Base-by-base conservation (phyloP, 352 stramenopile species). In the Phytopythium mirpurense region DNA sequence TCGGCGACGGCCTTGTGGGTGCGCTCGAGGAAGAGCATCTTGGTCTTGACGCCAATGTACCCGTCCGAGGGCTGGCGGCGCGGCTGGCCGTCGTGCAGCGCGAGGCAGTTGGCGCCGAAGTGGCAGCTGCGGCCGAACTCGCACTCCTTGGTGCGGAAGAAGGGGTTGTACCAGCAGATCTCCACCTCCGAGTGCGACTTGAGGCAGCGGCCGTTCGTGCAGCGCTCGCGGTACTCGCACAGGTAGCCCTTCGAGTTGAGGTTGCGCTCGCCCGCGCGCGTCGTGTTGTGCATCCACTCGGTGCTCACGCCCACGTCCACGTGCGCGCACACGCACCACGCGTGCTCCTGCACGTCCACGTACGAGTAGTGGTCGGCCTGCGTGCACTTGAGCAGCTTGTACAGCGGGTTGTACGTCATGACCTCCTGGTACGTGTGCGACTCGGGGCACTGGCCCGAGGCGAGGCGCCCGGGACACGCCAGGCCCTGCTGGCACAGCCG, bases 141-240 rank as follows among this genome's bases (percentile, higher is more conserved):
- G 45, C 68, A 77, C 35, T 65, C 59, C 31, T 77, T 73, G 26
- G 68, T 71, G 56, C 71, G 70, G 55, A 73, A 77, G 11, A 55
- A 77, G 32, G 68, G 68, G 36, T 73, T 77, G 64, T 77, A 77
- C 68, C 68, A 77, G 62, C 68, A 73, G 56, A 77, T 68, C 59
- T 77, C 68, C 45, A 68, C 65, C 52, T 70, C 68, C 40, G 64
- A 71, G 57, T 77, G 68, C 49, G 68, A 73, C 56, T 71, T 77
- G 45, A 60, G 43, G 61, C 68, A 77, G 52, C 69, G 65, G 27
- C 21, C 54, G 47, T 71, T 73, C 6, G 48, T 66, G 44, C 68
- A 77, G 23, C 68, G 70, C 26, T 56, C 37, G 12, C 63, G 61
- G 27, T 59, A 57, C 15, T 57, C 55, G 35, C 68, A 77, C 23